A percentile compares a stretch with the other conserved stretches of the same genome.
These are phyloP conservation scores for Calonectria pauciramosa DNA, from an alignment of 2,329 filamentous ascomycete species.

Conservation along the genomic window DNA sequence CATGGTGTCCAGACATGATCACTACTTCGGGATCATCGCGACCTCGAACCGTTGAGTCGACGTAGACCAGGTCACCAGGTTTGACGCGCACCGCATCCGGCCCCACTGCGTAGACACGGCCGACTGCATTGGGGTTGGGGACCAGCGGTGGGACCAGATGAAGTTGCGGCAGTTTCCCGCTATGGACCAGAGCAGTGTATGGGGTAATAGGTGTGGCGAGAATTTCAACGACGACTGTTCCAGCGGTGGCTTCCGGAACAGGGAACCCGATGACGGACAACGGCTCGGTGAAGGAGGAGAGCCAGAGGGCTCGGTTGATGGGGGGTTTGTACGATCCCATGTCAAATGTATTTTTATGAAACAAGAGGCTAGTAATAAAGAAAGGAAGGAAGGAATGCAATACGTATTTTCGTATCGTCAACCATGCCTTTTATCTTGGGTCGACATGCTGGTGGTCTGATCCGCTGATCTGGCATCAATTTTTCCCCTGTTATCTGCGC, in stretches of 20 bases:
- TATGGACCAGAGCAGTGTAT: constrained; percentile 13
- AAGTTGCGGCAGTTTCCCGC: constrained; percentile 5
- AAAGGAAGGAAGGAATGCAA: too few species aligned
- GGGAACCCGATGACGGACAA: not conserved
- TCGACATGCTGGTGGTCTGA: not conserved
- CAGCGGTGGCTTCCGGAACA: constrained; percentile 8
- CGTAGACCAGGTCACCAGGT: constrained; percentile 11
- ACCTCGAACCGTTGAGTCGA: constrained; percentile 9
- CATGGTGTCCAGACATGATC: constrained; percentile 23
- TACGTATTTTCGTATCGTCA: not conserved
- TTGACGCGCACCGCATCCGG: not conserved
- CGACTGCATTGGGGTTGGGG: constrained; percentile 21
- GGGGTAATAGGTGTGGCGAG: constrained; percentile 10
- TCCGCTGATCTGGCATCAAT: not conserved
- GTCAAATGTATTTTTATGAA: not conserved
- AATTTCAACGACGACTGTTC: constrained; percentile 14
- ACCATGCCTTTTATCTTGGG: not conserved
- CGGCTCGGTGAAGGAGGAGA: constrained; percentile 12
- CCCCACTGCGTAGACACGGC: constrained; percentile 13
- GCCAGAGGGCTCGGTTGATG: constrained; percentile 8
- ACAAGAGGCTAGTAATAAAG: not conserved
- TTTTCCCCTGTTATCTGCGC: not conserved
- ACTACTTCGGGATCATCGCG: constrained; percentile 20
- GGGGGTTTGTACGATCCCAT: not conserved
- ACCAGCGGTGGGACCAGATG: constrained; percentile 15